These are phyloP conservation scores for Schwanniomyces polymorphus DNA, from an alignment of 805 yeast genomes.

Conservation along the genomic window DNA sequence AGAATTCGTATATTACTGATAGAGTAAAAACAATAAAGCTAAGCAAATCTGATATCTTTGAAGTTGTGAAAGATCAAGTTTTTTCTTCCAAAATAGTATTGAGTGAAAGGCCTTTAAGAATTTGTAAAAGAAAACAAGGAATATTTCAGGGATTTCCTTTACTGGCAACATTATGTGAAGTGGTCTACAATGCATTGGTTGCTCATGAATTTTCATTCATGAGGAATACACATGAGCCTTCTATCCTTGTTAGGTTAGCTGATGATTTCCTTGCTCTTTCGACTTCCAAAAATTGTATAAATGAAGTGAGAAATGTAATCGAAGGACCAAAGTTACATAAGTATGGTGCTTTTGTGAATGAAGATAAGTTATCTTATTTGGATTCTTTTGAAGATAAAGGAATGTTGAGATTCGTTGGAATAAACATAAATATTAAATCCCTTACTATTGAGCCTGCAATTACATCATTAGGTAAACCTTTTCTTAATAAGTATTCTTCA, in stretches of 20 bases:
- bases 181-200: constrained; percentile 66
- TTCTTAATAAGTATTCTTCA: constrained; percentile 13
- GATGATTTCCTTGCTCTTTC: constrained; percentile 85
- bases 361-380: constrained; percentile 23
- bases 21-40: constrained; percentile 32
- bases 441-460: constrained; percentile 16
- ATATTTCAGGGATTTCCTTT: constrained; percentile 83
- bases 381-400: constrained; percentile 6
- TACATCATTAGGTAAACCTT: constrained; percentile 4
- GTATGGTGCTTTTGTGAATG: constrained; percentile 38
- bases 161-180: constrained; percentile 72
- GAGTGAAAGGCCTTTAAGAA: constrained; percentile 25
- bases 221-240: constrained; percentile 12
- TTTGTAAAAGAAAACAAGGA: constrained; percentile 56
- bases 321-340: constrained; percentile 17
- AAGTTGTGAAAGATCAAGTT: constrained; percentile 52
- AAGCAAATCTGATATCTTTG: constrained; percentile 43
- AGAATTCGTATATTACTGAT: constrained; percentile 10
- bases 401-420: constrained; percentile 28
- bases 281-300: constrained; percentile 25
- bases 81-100: constrained; percentile 47
- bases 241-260: constrained; percentile 61
- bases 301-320: constrained; percentile 15
- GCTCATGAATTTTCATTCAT: constrained; percentile 28
- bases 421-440: constrained; percentile 20